Percentiles rank a stretch among this genome's conserved stretches.
Evolutionary conservation across 441 rosid genomes (phyloP).

Genomic region (Daphne laureola): DNA sequence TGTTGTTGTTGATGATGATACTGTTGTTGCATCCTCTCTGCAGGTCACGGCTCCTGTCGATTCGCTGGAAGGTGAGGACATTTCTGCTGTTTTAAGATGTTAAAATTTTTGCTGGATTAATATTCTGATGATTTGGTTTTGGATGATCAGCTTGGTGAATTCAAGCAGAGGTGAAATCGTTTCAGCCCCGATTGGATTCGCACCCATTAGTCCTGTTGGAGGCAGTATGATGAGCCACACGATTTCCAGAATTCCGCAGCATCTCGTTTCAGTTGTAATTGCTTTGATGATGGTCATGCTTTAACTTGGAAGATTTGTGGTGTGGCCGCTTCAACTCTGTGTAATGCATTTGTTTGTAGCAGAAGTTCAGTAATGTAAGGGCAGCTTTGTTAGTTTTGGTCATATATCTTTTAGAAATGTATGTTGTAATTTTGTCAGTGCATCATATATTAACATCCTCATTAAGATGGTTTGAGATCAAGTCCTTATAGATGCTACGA

Average conservation of each 20-base stretch:
- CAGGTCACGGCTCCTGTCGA: slow-evolving; percentile 49
- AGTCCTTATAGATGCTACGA: too few species aligned
- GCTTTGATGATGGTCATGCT: too few species aligned
- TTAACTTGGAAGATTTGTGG: too few species aligned
- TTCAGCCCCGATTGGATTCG: slow-evolving; percentile 46
- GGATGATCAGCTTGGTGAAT: slow-evolving; percentile 34
- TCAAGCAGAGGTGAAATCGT: slow-evolving; percentile 27
- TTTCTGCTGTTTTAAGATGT: neutral
- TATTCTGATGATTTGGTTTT: slow-evolving; percentile 2
- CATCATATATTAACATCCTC: too few species aligned
- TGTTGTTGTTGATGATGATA: neutral
- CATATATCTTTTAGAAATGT: too few species aligned
- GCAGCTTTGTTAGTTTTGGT: too few species aligned
- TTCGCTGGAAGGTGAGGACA: slow-evolving; percentile 53
- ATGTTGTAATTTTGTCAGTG: too few species aligned
- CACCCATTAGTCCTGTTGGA: slow-evolving; percentile 55
- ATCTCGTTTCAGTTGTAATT: too few species aligned
- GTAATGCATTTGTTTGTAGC: too few species aligned
- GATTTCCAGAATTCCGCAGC: slow-evolving; percentile 18
- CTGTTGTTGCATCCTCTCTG: neutral
- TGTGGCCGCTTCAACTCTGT: too few species aligned
- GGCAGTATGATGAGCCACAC: slow-evolving; percentile 23
- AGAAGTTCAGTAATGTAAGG: too few species aligned
- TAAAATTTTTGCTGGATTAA: neutral
- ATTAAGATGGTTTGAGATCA: too few species aligned